A percentile compares a stretch with the other conserved stretches of the same genome.
These are phyloP conservation scores for Coelastrella sp. DNA, from an alignment of 139 green algal genomes.

Conservation along the genomic window DNA sequence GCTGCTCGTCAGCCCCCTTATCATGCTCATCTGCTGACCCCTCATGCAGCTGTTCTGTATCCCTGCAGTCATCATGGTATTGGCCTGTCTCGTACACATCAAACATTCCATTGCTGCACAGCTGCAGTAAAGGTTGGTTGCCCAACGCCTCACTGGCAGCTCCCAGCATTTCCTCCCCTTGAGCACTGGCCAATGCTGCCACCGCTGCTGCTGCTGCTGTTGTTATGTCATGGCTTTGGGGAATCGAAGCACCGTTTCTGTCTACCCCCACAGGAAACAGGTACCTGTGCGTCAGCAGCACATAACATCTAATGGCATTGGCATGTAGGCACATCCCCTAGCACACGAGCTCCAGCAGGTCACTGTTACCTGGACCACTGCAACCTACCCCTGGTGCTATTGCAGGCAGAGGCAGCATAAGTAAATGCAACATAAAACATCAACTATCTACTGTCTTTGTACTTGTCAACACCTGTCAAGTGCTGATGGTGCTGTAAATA, in stretches of 20 bases:
- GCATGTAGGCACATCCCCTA: not conserved
- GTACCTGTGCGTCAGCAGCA: not conserved
- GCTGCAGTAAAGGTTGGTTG: no score
- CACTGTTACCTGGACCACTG: not conserved
- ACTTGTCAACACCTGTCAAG: not conserved
- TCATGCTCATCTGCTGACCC: no score
- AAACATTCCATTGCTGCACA: no score
- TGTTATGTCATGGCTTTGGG: not conserved
- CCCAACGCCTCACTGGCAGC: not conserved
- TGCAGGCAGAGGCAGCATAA: not conserved
- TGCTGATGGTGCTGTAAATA: no score
- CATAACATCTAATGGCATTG: not conserved
- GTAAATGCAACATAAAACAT: not conserved
- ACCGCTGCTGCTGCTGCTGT: no score
- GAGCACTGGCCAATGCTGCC: no score
- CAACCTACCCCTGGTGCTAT: not conserved
- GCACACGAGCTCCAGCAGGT: not conserved
- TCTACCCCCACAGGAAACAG: not conserved
- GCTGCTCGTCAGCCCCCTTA: no score
- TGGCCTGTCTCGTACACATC: no score
- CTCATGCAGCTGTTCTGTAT: no score
- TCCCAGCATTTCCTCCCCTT: not conserved
- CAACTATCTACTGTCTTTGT: not conserved
- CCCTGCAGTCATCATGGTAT: no score
- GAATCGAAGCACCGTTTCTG: not conserved